A percentile compares a stretch with the other conserved stretches of the same genome.
Conservation (phyloP, 2,329 filamentous ascomycete genomes). For the Clonostachys byssicola region DNA sequence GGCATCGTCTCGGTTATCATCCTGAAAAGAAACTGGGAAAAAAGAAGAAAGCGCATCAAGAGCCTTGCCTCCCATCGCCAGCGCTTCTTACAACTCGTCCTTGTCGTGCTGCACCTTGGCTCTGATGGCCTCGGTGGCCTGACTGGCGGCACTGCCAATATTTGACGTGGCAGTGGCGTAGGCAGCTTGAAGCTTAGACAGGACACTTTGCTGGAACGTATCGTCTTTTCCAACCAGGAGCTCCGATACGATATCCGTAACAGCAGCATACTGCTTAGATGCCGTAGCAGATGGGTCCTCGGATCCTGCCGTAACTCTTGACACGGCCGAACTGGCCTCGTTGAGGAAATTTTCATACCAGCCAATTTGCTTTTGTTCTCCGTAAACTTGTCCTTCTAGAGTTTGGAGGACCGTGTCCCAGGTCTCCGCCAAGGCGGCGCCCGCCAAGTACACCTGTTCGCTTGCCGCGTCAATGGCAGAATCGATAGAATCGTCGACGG, state of each 20-base stretch:
- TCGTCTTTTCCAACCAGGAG: constrained; percentile 74
- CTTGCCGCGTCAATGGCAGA: constrained; percentile 40
- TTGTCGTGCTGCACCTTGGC: constrained; percentile 24
- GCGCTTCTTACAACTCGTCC: constrained; percentile 32
- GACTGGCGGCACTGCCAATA: constrained; percentile 37
- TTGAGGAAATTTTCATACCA: constrained; percentile 45
- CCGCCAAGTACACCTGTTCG: constrained; percentile 27
- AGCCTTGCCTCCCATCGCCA: too few relatives aligned
- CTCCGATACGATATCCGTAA: constrained; percentile 72
- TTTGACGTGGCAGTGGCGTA: constrained; percentile 65
- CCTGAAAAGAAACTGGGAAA: neutral
- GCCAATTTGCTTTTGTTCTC: constrained; percentile 54
- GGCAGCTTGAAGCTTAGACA: constrained; percentile 64
- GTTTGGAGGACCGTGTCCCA: constrained; percentile 47
- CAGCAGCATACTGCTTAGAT: constrained; percentile 61
- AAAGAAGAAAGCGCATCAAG: neutral
- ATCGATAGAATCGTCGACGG: constrained; percentile 28
- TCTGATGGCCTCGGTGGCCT: constrained; percentile 37
- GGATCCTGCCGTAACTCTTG: constrained; percentile 33
- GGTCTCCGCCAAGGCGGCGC: constrained; percentile 29
- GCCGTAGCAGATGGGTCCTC: constrained; percentile 54
- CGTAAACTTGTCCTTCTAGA: constrained; percentile 68
- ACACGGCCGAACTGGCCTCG: constrained; percentile 47
- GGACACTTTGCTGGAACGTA: constrained; percentile 76
- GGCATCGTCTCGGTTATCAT: too few relatives aligned